These are phyloP conservation scores for Medicago ruthenica DNA, from an alignment of 306 rosid species.

Conservation along the genomic window DNA sequence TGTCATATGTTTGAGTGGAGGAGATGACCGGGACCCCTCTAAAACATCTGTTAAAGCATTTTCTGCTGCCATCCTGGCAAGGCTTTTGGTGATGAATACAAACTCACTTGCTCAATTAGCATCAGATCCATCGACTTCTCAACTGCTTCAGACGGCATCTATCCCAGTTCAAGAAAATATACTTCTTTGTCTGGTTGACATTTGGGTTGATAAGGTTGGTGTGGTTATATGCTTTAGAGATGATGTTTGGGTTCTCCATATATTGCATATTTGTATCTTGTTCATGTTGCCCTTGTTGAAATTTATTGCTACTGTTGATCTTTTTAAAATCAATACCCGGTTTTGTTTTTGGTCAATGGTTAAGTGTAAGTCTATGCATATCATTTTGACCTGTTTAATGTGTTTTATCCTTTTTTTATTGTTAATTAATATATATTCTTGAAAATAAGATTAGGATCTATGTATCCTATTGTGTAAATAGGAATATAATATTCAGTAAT, in stretches of 20 bases:
- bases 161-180: conserved; percentile 75
- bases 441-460: conserved; percentile 6
- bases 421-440: conserved; percentile 21
- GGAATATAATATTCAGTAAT: neutral
- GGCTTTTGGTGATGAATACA: conserved; percentile 94
- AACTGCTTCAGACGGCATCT: conserved; percentile 72
- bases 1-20: conserved; percentile 82
- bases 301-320: conserved; percentile 28
- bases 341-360: neutral
- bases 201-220: conserved; percentile 98
- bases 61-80: conserved; percentile 95
- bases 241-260: conserved; percentile 24
- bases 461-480: neutral
- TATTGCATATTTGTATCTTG: conserved; percentile 23
- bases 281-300: conserved; percentile 31
- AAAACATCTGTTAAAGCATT: conserved; percentile 85
- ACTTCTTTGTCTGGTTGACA: conserved; percentile 85
- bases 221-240: conserved; percentile 30
- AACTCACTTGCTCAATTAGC: conserved; percentile 85
- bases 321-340: conserved; percentile 35
- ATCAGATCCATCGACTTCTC: conserved; percentile 74
- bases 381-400: conserved; percentile 33
- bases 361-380: neutral
- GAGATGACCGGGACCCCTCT: conserved; percentile 85
- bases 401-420: conserved; percentile 31